Evolutionary conservation across 106 monocot genomes (phyloP).

Genomic region (Dendrobium chrysotoxum): DNA sequence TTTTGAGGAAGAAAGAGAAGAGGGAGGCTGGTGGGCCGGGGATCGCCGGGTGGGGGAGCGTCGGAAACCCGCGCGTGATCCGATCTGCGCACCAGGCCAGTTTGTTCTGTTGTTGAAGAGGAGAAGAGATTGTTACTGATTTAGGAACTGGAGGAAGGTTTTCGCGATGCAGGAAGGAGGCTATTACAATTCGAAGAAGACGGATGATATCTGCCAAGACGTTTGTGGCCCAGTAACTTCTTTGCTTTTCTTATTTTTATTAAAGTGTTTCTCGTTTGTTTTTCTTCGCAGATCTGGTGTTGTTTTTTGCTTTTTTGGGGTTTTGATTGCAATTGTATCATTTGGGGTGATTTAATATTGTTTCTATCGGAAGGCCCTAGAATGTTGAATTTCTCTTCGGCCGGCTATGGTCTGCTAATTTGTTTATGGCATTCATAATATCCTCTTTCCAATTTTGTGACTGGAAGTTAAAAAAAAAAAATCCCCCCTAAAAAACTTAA

Average conservation of each 20-base stretch:
- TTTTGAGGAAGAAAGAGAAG: not conserved
- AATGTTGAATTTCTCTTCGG: not conserved
- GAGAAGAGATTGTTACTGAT: not conserved
- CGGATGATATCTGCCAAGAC: slow-evolving; percentile 65
- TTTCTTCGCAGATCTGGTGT: slow-evolving; percentile 1
- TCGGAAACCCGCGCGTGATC: slow-evolving; percentile 2
- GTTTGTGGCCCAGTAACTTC: slow-evolving; percentile 64
- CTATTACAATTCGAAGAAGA: slow-evolving; percentile 51
- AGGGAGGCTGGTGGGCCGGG: not conserved
- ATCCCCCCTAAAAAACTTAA: too few relatives aligned
- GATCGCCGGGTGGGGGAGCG: not conserved
- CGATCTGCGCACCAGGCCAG: not conserved
- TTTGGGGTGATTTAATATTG: not conserved
- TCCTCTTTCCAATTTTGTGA: not conserved
- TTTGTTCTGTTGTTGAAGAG: not conserved
- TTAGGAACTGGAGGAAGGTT: slow-evolving; percentile 3
- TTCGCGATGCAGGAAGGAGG: slow-evolving; percentile 31
- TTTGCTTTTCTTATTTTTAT: not conserved
- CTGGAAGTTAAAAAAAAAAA: not conserved
- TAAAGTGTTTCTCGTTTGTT: not conserved
- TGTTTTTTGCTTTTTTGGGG: not conserved
- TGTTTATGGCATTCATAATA: not conserved
- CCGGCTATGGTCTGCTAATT: not conserved
- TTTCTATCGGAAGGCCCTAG: not conserved
- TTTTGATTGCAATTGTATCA: not conserved